Evolutionary conservation across 2,329 filamentous ascomycete genomes (phyloP).

Genomic region (Elsinoe ampelina): DNA sequence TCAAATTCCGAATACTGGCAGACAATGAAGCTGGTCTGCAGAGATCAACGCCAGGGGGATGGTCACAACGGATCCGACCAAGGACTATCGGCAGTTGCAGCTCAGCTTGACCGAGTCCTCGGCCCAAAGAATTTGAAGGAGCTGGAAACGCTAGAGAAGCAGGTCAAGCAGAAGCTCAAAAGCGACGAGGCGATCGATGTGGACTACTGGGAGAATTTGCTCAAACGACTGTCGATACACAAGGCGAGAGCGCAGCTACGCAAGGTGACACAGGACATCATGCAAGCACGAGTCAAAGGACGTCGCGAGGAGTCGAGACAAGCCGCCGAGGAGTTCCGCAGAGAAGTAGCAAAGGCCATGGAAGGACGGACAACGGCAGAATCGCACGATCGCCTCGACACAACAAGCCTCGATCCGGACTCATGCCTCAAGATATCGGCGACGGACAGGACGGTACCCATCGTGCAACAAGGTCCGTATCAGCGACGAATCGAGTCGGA

Average conservation of each 20-base stretch:
- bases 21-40: constrained; percentile 76
- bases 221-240: constrained; percentile 76
- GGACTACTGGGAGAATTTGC: constrained; percentile 93
- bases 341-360: not conserved
- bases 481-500: not conserved
- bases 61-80: constrained; percentile 53
- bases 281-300: constrained; percentile 57
- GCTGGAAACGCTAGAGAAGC: constrained; percentile 73
- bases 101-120: constrained; percentile 81
- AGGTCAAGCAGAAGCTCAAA: constrained; percentile 76
- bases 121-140: constrained; percentile 78
- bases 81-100: constrained; percentile 70
- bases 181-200: constrained; percentile 90
- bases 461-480: constrained; percentile 47
- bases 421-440: constrained; percentile 53
- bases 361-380: not conserved
- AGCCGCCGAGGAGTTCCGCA: constrained; percentile 46
- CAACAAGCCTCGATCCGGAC: constrained; percentile 49
- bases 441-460: constrained; percentile 53
- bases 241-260: constrained; percentile 82
- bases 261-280: constrained; percentile 66
- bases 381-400: not conserved
- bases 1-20: constrained; percentile 84
- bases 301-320: constrained; percentile 59
- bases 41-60: constrained; percentile 61